Evolutionary conservation across 176 grass and related monocot species (phyloP).

Genomic region (Chloris gayana): DNA sequence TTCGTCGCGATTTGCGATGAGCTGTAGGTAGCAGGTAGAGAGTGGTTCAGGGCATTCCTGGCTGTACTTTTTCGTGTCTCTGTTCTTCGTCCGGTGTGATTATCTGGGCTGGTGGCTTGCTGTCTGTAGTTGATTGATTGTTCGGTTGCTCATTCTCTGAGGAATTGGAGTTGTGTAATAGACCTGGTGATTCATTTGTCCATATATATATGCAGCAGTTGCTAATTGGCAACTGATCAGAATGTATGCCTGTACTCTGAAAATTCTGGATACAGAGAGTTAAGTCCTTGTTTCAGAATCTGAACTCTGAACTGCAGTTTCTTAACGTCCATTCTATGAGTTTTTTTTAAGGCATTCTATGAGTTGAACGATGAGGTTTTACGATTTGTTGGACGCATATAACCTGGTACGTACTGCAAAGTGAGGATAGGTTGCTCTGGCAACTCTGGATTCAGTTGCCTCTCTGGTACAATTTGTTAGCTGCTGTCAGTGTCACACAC

Average conservation of each 20-base stretch:
- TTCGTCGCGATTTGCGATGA: background rate
- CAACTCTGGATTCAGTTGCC: too few relatives aligned
- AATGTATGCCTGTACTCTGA: background rate
- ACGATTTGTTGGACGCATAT: too few relatives aligned
- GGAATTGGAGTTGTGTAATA: background rate
- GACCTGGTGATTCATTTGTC: background rate
- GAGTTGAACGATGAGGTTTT: too few relatives aligned
- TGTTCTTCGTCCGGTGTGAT: background rate
- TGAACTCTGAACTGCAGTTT: background rate
- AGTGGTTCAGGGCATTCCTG: slow-evolving; percentile 12
- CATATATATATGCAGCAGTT: background rate
- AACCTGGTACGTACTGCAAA: too few relatives aligned
- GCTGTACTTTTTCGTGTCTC: background rate
- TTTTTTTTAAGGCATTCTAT: too few relatives aligned
- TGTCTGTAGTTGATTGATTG: slow-evolving; percentile 22
- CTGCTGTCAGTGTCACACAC: too few relatives aligned
- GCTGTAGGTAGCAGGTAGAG: slow-evolving; percentile 11
- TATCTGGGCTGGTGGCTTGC: background rate
- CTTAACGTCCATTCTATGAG: background rate
- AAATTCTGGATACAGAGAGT: background rate
- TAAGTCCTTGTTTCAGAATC: background rate
- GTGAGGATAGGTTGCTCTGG: too few relatives aligned
- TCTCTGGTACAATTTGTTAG: too few relatives aligned
- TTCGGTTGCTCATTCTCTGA: background rate
- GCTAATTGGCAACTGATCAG: background rate